These are phyloP conservation scores for Phytophthora foliorum DNA, from an alignment of 352 stramenopile genomes.

Conservation along the genomic window DNA sequence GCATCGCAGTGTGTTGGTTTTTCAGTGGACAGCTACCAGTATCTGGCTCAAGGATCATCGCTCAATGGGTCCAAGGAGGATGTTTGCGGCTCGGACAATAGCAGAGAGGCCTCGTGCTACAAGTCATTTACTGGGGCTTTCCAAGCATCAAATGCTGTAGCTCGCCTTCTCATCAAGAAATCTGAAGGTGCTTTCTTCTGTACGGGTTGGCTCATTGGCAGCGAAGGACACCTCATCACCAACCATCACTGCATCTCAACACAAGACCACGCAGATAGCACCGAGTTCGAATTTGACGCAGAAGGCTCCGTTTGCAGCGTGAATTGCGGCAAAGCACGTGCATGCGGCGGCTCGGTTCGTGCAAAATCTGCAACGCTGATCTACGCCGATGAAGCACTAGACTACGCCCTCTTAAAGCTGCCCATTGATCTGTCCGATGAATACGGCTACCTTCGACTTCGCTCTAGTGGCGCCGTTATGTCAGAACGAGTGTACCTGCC, in stretches of 20 bases:
- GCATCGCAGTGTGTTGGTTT: conserved; percentile 53
- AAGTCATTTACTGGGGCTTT: conserved; percentile 25
- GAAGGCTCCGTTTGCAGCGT: conserved; percentile 44
- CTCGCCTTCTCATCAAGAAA: conserved; percentile 75
- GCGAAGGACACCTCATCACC: conserved; percentile 77
- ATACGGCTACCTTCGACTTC: conserved; percentile 69
- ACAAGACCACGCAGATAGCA: conserved; percentile 53
- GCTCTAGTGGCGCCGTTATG: conserved; percentile 45
- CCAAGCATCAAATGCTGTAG: conserved; percentile 44
- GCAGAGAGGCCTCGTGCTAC: conserved; percentile 61
- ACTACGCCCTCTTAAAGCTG: conserved; percentile 80
- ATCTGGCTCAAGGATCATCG: conserved; percentile 29
- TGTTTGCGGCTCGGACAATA: conserved; percentile 67
- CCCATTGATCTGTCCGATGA: conserved; percentile 47
- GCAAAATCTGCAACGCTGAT: conserved; percentile 48
- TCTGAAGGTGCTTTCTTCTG: conserved; percentile 60
- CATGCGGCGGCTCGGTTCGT: conserved; percentile 49
- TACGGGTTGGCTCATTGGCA: conserved; percentile 79
- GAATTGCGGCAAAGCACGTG: conserved; percentile 42
- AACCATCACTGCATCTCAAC: conserved; percentile 83
- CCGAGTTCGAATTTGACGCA: conserved; percentile 74
- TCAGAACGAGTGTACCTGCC: conserved; percentile 67
- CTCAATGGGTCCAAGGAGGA: conserved; percentile 44
- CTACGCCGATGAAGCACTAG: conserved; percentile 39
- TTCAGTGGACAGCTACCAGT: conserved; percentile 55